Percentiles rank a stretch among this genome's conserved stretches.
Conservation (phyloP, 805 yeast species). For the Candida verbasci region DNA sequence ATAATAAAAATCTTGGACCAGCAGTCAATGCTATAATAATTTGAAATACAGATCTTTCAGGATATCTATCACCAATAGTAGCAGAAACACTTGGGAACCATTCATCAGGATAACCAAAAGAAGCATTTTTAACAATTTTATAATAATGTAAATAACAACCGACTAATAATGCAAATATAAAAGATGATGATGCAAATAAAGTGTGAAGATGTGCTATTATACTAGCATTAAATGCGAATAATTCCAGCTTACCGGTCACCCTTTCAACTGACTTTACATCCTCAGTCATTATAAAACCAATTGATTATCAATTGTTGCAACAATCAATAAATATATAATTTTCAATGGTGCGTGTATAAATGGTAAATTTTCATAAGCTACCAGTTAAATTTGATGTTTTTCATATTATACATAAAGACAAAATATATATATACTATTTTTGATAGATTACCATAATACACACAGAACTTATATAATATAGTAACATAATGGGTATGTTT, state of each 20-base stretch:
- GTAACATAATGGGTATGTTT: conserved; percentile 5
- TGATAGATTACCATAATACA: not conserved
- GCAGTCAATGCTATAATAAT: conserved; percentile 87
- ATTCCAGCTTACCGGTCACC: too few relatives aligned
- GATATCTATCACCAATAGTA: conserved; percentile 94
- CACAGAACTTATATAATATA: not conserved
- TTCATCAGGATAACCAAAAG: conserved; percentile 91
- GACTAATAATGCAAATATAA: conserved; percentile 65
- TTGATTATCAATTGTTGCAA: not conserved
- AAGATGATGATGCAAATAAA: conserved; percentile 67
- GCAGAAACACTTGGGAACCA: conserved; percentile 99
- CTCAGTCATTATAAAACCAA: not conserved
- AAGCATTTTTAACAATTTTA: conserved; percentile 83
- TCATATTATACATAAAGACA: conserved; percentile 10
- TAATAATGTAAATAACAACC: conserved; percentile 78
- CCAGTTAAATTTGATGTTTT: conserved; percentile 33
- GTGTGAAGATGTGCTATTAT: conserved; percentile 71
- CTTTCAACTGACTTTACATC: not conserved
- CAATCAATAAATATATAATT: too few relatives aligned
- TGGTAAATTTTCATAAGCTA: conserved; percentile 2
- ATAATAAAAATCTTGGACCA: conserved; percentile 79
- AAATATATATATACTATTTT: conserved; percentile 3
- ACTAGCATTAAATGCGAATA: conserved; percentile 51
- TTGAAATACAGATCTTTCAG: conserved; percentile 91
- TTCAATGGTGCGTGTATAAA: not conserved